These are phyloP conservation scores for Chenopodium suecicum DNA, from an alignment of 148 eudicot genomes.

Conservation along the genomic window DNA sequence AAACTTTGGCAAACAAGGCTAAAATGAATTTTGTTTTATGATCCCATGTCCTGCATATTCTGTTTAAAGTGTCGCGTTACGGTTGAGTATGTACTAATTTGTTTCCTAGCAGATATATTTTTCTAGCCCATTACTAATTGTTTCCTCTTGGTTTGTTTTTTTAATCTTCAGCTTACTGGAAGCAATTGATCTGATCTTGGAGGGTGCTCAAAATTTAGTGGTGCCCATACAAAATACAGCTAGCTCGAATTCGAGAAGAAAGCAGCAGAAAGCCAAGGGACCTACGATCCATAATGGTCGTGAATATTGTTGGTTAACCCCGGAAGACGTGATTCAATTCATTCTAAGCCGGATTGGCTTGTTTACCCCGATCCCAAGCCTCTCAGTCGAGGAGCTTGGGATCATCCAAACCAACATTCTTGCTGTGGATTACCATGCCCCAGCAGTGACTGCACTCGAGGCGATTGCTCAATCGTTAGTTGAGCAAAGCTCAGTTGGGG, in stretches of 20 bases:
- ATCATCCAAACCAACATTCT: conserved; percentile 47
- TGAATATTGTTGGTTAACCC: conserved; percentile 82
- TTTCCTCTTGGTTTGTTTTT: conserved; percentile 1
- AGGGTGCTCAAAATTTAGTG: conserved; percentile 76
- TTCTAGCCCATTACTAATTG: background rate
- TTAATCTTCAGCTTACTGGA: conserved; percentile 58
- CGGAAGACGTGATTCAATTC: conserved; percentile 76
- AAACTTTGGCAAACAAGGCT: background rate
- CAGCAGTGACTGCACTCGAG: conserved; percentile 44
- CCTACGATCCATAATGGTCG: conserved; percentile 44
- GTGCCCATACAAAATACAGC: conserved; percentile 55
- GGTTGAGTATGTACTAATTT: background rate
- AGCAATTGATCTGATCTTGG: conserved; percentile 66
- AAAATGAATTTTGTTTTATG: background rate
- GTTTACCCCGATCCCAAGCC: conserved; percentile 55
- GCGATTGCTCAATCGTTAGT: conserved; percentile 45
- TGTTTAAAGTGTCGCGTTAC: background rate
- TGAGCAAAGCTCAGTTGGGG: conserved; percentile 62
- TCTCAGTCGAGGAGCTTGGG: conserved; percentile 55
- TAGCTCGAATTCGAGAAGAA: conserved; percentile 33
- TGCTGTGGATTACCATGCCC: conserved; percentile 50
- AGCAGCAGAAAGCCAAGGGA: conserved; percentile 27
- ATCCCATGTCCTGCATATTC: background rate
- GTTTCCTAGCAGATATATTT: conserved; percentile 8
- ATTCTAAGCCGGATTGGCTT: conserved; percentile 64